These are phyloP conservation scores for Linum tenue DNA, from an alignment of 345 rosid genomes.

Conservation along the genomic window DNA sequence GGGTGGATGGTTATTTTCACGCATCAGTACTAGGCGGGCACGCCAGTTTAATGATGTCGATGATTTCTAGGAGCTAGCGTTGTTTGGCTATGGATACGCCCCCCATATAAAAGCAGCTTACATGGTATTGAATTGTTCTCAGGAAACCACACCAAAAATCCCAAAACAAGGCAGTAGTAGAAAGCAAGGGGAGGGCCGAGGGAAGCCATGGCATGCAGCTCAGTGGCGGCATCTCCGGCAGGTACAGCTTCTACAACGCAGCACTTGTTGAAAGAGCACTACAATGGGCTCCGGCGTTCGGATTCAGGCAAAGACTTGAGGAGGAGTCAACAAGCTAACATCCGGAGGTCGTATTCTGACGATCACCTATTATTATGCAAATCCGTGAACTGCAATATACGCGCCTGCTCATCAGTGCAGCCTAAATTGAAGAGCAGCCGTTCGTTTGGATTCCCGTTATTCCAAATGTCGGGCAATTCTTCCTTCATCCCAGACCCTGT, in stretches of 20 bases:
- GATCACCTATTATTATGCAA: constrained; percentile 45
- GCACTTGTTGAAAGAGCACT: constrained; percentile 36
- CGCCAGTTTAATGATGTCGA: neutral
- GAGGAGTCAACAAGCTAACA: constrained; percentile 29
- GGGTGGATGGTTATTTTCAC: neutral
- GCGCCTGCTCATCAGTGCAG: constrained; percentile 31
- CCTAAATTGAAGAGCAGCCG: constrained; percentile 48
- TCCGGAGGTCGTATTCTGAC: constrained; percentile 57
- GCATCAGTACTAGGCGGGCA: neutral
- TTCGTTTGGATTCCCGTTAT: constrained; percentile 50
- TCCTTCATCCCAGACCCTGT: constrained; percentile 49
- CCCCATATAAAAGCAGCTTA: neutral
- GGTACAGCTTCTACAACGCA: constrained; percentile 12
- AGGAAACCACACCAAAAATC: neutral
- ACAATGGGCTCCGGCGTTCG: constrained; percentile 46
- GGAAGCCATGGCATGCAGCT: constrained; percentile 43
- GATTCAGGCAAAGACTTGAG: constrained; percentile 42
- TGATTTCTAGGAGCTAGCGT: constrained; percentile 14
- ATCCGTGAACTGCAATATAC: constrained; percentile 22
- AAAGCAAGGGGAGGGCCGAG: constrained; percentile 42
- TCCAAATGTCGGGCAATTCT: constrained; percentile 29
- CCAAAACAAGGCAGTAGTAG: neutral
- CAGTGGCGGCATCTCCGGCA: constrained; percentile 37
- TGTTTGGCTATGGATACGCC: neutral
- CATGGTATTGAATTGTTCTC: neutral